A percentile compares a stretch with the other conserved stretches of the same genome.
phyloP scores from a whole-genome alignment of 2,329 filamentous ascomycete species.

The Verticillium dahliae region DNA sequence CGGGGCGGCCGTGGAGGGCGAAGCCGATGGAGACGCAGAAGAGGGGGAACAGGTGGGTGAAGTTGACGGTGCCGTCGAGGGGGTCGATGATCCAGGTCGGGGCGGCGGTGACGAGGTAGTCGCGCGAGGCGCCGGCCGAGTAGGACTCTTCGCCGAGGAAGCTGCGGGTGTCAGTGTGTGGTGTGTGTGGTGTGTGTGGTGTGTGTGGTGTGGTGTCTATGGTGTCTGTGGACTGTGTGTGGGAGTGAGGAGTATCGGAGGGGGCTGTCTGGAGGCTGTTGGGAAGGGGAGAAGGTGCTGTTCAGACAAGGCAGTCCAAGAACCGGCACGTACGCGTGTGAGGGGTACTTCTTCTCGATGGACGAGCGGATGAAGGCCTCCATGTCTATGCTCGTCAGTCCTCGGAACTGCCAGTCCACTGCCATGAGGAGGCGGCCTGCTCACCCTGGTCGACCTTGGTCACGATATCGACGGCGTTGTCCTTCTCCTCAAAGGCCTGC shows the following conservation, averaged over 20 bases:
- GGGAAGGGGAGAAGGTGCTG: not conserved
- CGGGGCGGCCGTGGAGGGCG: constrained; percentile 49
- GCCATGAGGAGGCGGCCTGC: not conserved
- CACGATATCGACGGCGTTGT: constrained; percentile 70
- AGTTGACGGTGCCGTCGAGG: constrained; percentile 75
- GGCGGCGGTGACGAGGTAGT: constrained; percentile 56
- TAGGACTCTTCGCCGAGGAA: constrained; percentile 77
- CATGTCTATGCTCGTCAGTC: constrained; percentile 39
- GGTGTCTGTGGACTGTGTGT: not conserved
- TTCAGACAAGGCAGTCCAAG: too few relatives aligned
- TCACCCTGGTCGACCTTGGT: constrained; percentile 56
- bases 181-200: constrained; percentile 1
- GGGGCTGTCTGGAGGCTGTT: too few relatives aligned
- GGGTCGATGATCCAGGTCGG: constrained; percentile 76
- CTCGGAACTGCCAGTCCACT: not conserved
- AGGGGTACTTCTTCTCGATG: constrained; percentile 54
- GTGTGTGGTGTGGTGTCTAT: not conserved
- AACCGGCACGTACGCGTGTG: constrained; percentile 49
- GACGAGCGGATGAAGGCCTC: constrained; percentile 61
- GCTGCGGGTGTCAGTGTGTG: constrained; percentile 26
- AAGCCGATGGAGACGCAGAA: constrained; percentile 75
- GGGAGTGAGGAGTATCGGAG: not conserved
- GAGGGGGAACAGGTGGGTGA: constrained; percentile 74
- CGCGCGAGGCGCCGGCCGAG: constrained; percentile 57
- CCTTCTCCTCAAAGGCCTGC: constrained; percentile 55